A percentile compares a stretch with the other conserved stretches of the same genome.
These are phyloP conservation scores for Colletotrichum sp. DNA, from an alignment of 2,329 filamentous ascomycete species.

Conservation along the genomic window DNA sequence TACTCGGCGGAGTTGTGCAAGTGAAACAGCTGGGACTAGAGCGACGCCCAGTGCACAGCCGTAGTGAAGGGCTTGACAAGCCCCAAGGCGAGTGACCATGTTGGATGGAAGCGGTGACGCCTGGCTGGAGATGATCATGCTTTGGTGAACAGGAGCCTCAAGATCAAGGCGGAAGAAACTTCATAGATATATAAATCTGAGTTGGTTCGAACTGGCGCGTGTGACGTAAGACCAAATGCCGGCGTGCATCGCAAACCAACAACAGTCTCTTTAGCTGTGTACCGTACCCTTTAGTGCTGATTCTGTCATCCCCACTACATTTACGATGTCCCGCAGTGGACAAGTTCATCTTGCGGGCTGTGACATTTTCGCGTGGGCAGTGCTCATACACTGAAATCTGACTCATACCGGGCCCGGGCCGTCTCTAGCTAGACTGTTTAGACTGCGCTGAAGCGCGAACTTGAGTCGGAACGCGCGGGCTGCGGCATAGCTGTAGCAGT, in stretches of 20 bases:
- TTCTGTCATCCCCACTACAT: background rate
- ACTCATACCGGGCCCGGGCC: background rate
- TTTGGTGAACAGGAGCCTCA: background rate
- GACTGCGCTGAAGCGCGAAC: background rate
- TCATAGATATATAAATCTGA: background rate
- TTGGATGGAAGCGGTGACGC: background rate
- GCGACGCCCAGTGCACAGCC: background rate
- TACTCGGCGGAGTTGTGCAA: background rate
- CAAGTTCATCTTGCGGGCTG: background rate
- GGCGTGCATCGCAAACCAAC: background rate
- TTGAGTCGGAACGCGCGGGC: background rate
- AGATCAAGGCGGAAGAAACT: background rate
- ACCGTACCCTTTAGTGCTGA: background rate
- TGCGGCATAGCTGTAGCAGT: background rate
- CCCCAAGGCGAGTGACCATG: background rate
- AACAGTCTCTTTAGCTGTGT: background rate
- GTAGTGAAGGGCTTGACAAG: background rate
- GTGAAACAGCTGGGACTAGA: background rate
- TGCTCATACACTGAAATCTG: background rate
- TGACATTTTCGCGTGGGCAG: background rate
- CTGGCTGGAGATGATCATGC: background rate
- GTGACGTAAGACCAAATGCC: background rate
- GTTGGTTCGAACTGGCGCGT: background rate
- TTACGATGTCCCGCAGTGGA: background rate
- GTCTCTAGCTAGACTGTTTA: background rate